Percentiles rank a stretch among this genome's conserved stretches.
phyloP scores from a whole-genome alignment of 805 yeast genomes.

The Lipomyces japonicus region DNA sequence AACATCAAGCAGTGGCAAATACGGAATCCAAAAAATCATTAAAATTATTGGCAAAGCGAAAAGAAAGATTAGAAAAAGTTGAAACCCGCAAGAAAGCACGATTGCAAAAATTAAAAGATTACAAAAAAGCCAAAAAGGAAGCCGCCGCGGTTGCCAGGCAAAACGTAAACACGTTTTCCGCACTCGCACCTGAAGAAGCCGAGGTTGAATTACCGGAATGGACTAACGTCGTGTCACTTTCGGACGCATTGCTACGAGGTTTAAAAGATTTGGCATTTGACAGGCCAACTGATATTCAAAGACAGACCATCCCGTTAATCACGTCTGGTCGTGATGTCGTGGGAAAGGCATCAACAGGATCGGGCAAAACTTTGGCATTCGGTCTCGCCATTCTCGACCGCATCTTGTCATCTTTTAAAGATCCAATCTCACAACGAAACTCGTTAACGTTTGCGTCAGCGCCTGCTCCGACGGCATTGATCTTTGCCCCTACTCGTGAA shows the following conservation, averaged over 20 bases:
- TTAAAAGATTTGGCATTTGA: constrained; percentile 55
- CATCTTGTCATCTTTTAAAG: constrained; percentile 38
- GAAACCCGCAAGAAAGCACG: constrained; percentile 3
- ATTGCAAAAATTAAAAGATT: constrained; percentile 3
- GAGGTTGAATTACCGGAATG: constrained; percentile 38
- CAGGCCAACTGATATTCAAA: constrained; percentile 83
- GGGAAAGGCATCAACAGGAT: constrained; percentile 97
- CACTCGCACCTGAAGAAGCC: constrained; percentile 21
- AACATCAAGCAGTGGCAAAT: constrained; percentile 26
- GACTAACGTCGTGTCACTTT: constrained; percentile 44
- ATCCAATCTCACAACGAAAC: too few species aligned
- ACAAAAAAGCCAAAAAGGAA: constrained; percentile 10
- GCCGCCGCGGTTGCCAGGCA: constrained; percentile 6
- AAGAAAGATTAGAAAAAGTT: constrained; percentile 9
- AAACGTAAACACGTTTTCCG: constrained; percentile 27
- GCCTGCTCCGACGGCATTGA: constrained; percentile 62
- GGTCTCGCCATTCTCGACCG: constrained; percentile 87
- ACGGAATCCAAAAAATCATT: neutral
- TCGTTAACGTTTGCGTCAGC: constrained; percentile 30
- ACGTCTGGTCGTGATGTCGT: constrained; percentile 73
- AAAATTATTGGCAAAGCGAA: constrained; percentile 3
- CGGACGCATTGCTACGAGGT: constrained; percentile 55
- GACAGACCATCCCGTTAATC: constrained; percentile 67
- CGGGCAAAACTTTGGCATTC: constrained; percentile 95
- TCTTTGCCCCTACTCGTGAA: constrained; percentile 95